Evolutionary conservation across 2,329 filamentous ascomycete genomes (phyloP), one percentile per base, ranked within the genome.

Genomic region (Monosporascus sp.): DNA sequence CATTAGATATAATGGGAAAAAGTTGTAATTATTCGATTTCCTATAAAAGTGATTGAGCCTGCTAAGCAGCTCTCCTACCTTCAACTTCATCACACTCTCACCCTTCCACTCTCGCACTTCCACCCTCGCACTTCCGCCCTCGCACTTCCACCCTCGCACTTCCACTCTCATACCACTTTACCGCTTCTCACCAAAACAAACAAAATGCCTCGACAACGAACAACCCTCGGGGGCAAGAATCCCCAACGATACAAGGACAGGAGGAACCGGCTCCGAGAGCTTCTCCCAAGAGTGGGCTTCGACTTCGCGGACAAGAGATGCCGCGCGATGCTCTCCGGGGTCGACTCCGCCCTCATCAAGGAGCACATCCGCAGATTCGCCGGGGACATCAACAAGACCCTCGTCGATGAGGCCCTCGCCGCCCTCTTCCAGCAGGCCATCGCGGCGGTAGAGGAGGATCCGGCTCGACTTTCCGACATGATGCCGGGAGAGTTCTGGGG

Each of bases 401-500:
- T 46, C 6, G 45, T 54, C 24, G 52, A 54, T 39, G 15, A 51
- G n/a, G 52, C 49, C 2, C 39, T 54, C 20, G 46, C 52, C 18
- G 17, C n/a, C 20, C 14, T 54, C 18, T 48, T 54, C 45, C 15
- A 49, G 9, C n/a, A 11, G 17, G 52, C 52, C 9, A 46, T 34
- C 18, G 11, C 31, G 31, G 39, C 27, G 9, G 36, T 54, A 37
- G 24, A 51, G 38, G 20, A 46, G 8, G 49, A 54, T 6, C 45
- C 49, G 11, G 49, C 37, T 17, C 41, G 25, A 11, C 45, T 54
- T 15, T 14, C 52, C 7, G 49, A 51, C 2, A 36, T 41, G 52
- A 49, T 48, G 38, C 49, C 52, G 1, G 52, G 45, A 27, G 45
- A 48, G 17, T 54, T 34, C 20, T 54, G 52, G 52, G 38, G 45